phyloP scores from a whole-genome alignment of 2,329 filamentous ascomycete species.

The Cryphonectria nitschkei region DNA sequence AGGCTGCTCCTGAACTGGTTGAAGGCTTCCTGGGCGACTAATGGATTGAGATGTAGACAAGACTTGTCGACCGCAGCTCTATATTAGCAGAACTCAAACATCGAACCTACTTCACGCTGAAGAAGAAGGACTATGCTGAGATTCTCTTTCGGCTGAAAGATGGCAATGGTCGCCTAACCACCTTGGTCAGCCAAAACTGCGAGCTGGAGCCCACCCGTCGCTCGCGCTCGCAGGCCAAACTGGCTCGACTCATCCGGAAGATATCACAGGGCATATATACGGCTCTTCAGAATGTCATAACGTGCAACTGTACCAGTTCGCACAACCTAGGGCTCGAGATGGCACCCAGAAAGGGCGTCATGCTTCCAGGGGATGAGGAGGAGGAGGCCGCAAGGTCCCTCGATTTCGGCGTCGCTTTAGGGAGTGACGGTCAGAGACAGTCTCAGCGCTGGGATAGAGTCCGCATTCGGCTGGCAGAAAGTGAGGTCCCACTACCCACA shows the following conservation, averaged over 20 bases:
- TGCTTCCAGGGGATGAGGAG: conserved; percentile 6
- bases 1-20: background rate
- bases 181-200: conserved; percentile 18
- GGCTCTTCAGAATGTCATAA: conserved; percentile 7
- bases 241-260: conserved; percentile 7
- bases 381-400: background rate
- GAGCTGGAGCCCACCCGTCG: conserved; percentile 16
- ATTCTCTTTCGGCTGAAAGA: conserved; percentile 19
- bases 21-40: background rate
- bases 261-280: conserved; percentile 5
- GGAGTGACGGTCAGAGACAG: conserved; percentile 1
- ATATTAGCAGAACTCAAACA: conserved; percentile 21
- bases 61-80: conserved; percentile 12
- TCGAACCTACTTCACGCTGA: conserved; percentile 18
- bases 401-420: background rate
- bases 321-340: conserved; percentile 12
- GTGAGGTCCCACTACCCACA: background rate
- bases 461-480: conserved; percentile 3
- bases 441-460: conserved; percentile 8
- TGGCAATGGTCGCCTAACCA: conserved; percentile 19
- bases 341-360: conserved; percentile 2
- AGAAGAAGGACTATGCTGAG: conserved; percentile 24
- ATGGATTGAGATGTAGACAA: background rate
- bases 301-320: conserved; percentile 12
- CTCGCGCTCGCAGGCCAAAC: conserved; percentile 10